Base-by-base conservation (phyloP, 2,329 filamentous ascomycete genomes). In the Diaporthe sp. region DNA sequence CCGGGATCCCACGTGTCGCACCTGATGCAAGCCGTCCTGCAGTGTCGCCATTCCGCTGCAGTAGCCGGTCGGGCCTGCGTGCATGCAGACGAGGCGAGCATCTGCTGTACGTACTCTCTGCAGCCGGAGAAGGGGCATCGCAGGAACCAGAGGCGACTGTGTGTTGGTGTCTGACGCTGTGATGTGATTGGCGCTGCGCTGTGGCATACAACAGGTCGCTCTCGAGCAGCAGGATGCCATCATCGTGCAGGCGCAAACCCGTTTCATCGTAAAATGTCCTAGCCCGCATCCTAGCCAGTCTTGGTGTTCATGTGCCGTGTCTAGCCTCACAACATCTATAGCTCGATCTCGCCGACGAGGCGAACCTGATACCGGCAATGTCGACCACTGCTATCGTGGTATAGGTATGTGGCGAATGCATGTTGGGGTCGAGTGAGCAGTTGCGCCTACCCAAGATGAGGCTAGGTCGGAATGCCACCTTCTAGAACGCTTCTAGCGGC, bases 401-500 rank as follows among this genome's bases (percentile, higher is more conserved):
- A 9, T 22, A 39, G 15, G n/a, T 13, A 10, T 68, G 62, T 68
- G 62, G 62, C 46, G 4, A 68, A 68, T 68, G 31, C 22, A 15
- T 7, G 17, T 53, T 51, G 44, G 62, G 44, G 46, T 53, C 62
- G 46, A 15, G 31, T 25, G 42, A 28, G 9, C 61, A 49, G 42
- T n/a, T 28, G 61, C 42, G 34, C 42, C 61, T 34, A 9, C 28
- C 42, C 61, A 34, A n/a, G 42, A 34, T 49, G 46, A 68, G 65
- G 46, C 65, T 55, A 70, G 72, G 42, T 53, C 25, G 39, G n/a
- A 42, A 34, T 60, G 49, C 49, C 34, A 72, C 39, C 58, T 72
- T 75, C 73, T 60, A 72, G 70, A 75, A 68, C 49, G 22, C 51
- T 60, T 73, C 68, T 72, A 72, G 73, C 57, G 68, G 46, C 65